Percentiles rank a stretch among this genome's conserved stretches.
Evolutionary conservation across 257 asterid genomes (phyloP).

Genomic region (Solanum corneliomulleri): DNA sequence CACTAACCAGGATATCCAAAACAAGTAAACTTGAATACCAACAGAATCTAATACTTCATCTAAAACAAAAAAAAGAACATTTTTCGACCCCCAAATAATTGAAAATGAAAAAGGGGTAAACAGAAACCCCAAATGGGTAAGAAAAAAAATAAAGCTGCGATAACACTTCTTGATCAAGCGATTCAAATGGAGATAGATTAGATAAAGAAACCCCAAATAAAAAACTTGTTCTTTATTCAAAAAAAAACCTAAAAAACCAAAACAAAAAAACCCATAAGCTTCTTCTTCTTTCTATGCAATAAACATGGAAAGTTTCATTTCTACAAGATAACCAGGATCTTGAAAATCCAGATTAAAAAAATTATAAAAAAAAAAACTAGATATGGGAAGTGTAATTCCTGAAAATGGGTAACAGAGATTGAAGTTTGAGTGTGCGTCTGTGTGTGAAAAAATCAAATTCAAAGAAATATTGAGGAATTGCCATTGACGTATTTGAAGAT

Average conservation of each 20-base stretch:
- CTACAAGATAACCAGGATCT: not conserved
- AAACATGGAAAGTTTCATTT: not conserved
- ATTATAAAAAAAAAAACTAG: not conserved
- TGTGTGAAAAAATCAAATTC: not conserved
- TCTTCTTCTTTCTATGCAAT: not conserved
- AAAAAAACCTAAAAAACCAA: not conserved
- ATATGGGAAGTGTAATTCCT: not conserved
- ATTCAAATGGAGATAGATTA: not conserved
- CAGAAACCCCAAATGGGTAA: not conserved
- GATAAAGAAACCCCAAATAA: not conserved
- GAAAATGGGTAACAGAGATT: not conserved
- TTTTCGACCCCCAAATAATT: not conserved
- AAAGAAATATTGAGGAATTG: not conserved
- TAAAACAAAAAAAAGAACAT: not conserved
- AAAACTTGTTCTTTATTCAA: not conserved
- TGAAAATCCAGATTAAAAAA: not conserved
- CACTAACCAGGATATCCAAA: not conserved
- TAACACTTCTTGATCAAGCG: not conserved
- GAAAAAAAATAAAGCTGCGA: not conserved
- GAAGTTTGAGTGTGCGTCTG: not conserved
- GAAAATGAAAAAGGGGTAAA: not conserved
- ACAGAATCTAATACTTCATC: not conserved
- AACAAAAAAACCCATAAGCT: not conserved
- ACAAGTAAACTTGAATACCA: not conserved
- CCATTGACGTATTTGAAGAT: not conserved